Conservation (phyloP, 345 rosid genomes). For the Populus euphratica region DNA sequence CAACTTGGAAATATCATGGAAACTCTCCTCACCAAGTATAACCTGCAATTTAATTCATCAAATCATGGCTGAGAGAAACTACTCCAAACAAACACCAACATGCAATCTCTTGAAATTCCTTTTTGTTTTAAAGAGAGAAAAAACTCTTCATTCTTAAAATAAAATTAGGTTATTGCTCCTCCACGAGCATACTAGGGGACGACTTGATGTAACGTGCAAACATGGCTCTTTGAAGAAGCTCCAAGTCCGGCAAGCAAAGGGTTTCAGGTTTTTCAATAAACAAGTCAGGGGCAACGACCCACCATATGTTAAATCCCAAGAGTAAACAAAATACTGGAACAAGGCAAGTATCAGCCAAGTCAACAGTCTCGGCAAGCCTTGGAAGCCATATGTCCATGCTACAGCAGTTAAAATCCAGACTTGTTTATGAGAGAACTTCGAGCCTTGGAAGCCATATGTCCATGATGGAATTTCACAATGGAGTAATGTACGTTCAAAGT, state of each 20-base stretch:
- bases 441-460: background rate
- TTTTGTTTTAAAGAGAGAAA: background rate
- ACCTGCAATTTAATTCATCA: constrained; percentile 39
- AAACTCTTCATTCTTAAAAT: background rate
- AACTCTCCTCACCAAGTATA: constrained; percentile 64
- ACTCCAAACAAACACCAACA: background rate
- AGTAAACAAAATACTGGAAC: background rate
- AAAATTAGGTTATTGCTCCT: background rate
- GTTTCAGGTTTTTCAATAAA: background rate
- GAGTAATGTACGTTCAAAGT: background rate
- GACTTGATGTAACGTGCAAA: background rate
- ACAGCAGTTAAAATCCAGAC: background rate
- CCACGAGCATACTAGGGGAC: background rate
- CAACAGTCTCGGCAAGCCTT: too few relatives aligned
- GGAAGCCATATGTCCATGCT: background rate
- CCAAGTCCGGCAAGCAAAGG: background rate
- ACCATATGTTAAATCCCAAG: background rate
- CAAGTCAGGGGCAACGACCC: background rate
- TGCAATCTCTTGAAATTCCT: background rate
- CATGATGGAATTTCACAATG: background rate
- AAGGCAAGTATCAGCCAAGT: too few relatives aligned
- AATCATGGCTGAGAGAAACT: background rate
- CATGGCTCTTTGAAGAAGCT: background rate
- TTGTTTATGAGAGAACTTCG: background rate
- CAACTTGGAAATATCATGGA: constrained; percentile 43